Evolutionary conservation across 2,329 filamentous ascomycete genomes (phyloP), one percentile per base, ranked within the genome.

Genomic region (Penicillium sp.): DNA sequence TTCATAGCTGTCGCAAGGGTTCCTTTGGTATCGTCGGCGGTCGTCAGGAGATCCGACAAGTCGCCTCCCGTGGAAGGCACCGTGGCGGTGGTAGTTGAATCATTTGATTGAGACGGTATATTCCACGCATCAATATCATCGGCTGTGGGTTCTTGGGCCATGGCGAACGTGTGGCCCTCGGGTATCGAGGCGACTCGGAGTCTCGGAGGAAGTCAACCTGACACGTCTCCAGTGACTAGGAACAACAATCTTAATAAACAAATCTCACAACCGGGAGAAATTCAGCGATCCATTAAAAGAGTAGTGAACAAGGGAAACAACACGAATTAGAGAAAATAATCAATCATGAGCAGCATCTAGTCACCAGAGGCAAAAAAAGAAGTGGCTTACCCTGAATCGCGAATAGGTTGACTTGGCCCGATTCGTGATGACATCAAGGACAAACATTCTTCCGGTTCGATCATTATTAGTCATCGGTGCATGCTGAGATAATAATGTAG

Each of bases 71-170:
- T 48, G 31, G 42, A 34, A 43, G 42, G 56, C 49, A 57, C 54
- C 39, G 56, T 47, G 47, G 49, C 46, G 16, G 57, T 29, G 42
- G 47, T 33, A 39, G 59, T 54, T 48, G 64, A 52, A 39, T 63
- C 56, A 23, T 81, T 75, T 34, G 76, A 75, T 63, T 79, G 71
- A 54, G 81, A 67, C 18, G 81, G 81, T 42, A 81, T 81, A 72
- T 84, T 80, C 82, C 81, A 84, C 18, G 76, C 76, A 49, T 74
- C 64, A 12, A 41, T 36, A 13, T 53, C 53, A 31, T 56, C 51
- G 7, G 36, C 31, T 12, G 45, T 41, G 18, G 59, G 31, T 55
- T 56, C 54, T 48, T 51, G 51, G 45, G 62, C 60, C 64, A 70
- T 69, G 28, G 42, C 59, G 45, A 24, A 33, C 44, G 45, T 38